A percentile compares a stretch with the other conserved stretches of the same genome.
phyloP scores from a whole-genome alignment of 2,329 filamentous ascomycete species.

The Rutstroemia sp. region DNA sequence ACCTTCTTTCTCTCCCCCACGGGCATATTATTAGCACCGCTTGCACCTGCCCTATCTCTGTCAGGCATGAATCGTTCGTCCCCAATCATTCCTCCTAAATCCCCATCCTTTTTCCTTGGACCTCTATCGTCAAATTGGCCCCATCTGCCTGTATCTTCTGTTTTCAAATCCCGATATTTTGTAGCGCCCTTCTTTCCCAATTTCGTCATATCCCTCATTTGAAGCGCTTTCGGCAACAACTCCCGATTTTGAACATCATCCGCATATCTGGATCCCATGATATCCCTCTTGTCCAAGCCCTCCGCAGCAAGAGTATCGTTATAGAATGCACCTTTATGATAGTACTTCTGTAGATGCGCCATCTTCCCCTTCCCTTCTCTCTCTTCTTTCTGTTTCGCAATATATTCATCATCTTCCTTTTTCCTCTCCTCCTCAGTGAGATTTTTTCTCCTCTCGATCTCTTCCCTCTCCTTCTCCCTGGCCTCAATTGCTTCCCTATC shows the following conservation, averaged over 20 bases:
- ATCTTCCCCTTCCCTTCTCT: conserved; percentile 67
- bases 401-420: conserved; percentile 72
- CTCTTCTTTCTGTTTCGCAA: conserved; percentile 55
- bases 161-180: conserved; percentile 80
- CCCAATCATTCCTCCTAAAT: conserved; percentile 35
- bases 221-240: conserved; percentile 81
- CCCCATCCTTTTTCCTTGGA: conserved; percentile 29
- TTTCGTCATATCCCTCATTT: conserved; percentile 89
- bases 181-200: conserved; percentile 87
- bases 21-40: conserved; percentile 64
- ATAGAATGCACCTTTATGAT: conserved; percentile 95
- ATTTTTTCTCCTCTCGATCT: conserved; percentile 81
- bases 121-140: conserved; percentile 53
- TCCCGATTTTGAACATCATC: conserved; percentile 81
- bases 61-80: conserved; percentile 67
- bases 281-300: conserved; percentile 70
- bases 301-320: conserved; percentile 70
- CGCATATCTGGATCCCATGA: conserved; percentile 76
- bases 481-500: conserved; percentile 78
- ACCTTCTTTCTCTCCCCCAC: conserved; percentile 48
- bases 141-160: conserved; percentile 87
- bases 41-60: conserved; percentile 42
- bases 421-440: conserved; percentile 80
- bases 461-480: conserved; percentile 76
- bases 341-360: conserved; percentile 90